Base-by-base conservation (phyloP, 2,329 filamentous ascomycete genomes). In the Reticulascus tulasneorum region DNA sequence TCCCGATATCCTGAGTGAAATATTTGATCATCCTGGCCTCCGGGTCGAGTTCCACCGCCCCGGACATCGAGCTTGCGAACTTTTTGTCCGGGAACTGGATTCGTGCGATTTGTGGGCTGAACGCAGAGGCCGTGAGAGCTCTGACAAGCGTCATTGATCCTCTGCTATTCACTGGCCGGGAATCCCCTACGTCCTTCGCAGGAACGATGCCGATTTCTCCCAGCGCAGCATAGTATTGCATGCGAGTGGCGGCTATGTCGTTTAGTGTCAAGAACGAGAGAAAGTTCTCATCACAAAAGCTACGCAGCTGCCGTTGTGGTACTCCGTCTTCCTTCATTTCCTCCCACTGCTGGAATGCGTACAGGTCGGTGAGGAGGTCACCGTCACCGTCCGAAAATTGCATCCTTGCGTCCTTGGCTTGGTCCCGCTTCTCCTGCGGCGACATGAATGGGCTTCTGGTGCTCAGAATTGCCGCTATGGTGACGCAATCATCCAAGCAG, bases 21-120 rank as follows among this genome's bases (percentile, higher is more conserved):
- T 90, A 98, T 57, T 89, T 93, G 63, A 98, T 96, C 4, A 84
- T 86, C 35, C 82, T 76, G 5, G 91, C 91, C 61, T 97, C 91
- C 0, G 91, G 91, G 55, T 98, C 93, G 7, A 96, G 72, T 57
- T 93, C 91, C 2, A 97, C 86, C 0, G 93, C 87, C 7, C 93
- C 93, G 1, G 87, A 86, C 45, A 94, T 78, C 3, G 86, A 88
- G 23, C 82, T 80, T 10, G 86, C 86, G 60, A 94, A 98, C 60
- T 96, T 97, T 68, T 94, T 94, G 63, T 95, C 88, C 0, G 93
- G 93, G 49, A 96, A 87, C 47, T 89, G 84, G 55, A 98, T 95
- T 35, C 90, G 80, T 11, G 89, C 89, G 46, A 96, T 80, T 61
- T 97, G 91, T 0, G 93, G 93, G 20, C 79, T 77, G 58, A 88